A percentile compares a stretch with the other conserved stretches of the same genome.
Conservation (phyloP, 305 asterid genomes). For the Solanum aculeatissimum region DNA sequence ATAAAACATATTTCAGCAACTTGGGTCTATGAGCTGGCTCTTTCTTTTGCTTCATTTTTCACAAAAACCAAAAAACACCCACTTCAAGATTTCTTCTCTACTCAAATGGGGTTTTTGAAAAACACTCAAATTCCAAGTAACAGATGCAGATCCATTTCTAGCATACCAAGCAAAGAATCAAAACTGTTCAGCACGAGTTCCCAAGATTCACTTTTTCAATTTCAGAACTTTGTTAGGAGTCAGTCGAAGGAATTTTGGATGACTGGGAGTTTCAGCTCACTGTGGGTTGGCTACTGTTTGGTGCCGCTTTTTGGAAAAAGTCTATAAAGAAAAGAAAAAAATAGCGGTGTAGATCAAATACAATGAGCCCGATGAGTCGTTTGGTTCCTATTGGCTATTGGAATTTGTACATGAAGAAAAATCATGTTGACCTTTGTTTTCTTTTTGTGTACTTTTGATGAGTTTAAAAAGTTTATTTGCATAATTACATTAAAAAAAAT, state of each 20-base stretch:
- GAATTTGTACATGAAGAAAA: background rate
- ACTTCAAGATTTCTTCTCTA: background rate
- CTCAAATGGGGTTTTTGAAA: background rate
- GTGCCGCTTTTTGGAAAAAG: background rate
- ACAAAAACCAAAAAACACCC: background rate
- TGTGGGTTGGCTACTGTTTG: background rate
- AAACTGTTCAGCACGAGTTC: background rate
- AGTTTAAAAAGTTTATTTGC: background rate
- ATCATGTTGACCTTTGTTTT: background rate
- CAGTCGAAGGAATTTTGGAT: background rate
- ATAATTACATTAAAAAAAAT: background rate
- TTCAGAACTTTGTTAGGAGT: background rate
- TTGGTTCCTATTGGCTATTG: background rate
- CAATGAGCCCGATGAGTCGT: background rate
- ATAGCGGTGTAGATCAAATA: background rate
- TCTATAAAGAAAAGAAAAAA: background rate
- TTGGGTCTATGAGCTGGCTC: slow-evolving; percentile 22
- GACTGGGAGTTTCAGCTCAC: background rate
- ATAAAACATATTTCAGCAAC: slow-evolving; percentile 37
- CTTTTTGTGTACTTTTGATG: background rate
- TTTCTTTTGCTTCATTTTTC: slow-evolving; percentile 38
- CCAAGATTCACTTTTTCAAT: background rate
- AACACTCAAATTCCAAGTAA: slow-evolving; percentile 20
- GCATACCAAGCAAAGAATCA: slow-evolving; percentile 20
- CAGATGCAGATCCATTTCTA: slow-evolving; percentile 43